A percentile compares a stretch with the other conserved stretches of the same genome.
Evolutionary conservation across 2,329 filamentous ascomycete species (phyloP).

Genomic region (Alternaria postmessia): DNA sequence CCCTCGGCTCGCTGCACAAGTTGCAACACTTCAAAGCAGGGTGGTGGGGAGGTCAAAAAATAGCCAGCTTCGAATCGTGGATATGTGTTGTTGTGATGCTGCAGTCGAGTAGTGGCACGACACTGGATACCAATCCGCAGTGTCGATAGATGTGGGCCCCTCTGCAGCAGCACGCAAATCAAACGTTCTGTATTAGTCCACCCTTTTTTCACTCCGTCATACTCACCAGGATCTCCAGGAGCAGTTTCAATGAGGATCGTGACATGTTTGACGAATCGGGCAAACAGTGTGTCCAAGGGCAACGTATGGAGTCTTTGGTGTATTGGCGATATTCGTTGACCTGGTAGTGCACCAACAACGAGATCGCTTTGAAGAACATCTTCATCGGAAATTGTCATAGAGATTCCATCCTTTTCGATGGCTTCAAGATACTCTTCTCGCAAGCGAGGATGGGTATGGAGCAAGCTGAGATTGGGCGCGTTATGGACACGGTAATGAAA

Average conservation of each 20-base stretch:
- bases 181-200: neutral
- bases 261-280: neutral
- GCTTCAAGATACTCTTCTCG: conserved; percentile 1
- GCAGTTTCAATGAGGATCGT: neutral
- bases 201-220: neutral
- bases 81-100: conserved; percentile 1
- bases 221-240: neutral
- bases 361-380: neutral
- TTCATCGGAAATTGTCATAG: neutral
- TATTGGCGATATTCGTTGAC: neutral
- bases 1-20: conserved; percentile 2
- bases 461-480: neutral
- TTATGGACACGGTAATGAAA: conserved; percentile 1
- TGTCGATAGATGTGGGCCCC: neutral
- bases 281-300: neutral
- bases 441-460: conserved; percentile 3
- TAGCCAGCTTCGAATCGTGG: neutral
- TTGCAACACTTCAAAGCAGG: neutral
- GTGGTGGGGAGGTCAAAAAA: neutral
- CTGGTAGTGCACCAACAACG: neutral
- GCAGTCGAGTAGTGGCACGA: neutral
- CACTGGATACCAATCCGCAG: neutral
- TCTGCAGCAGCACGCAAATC: neutral
- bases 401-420: neutral
- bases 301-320: neutral